Base-by-base conservation (phyloP, 2,329 filamentous ascomycete genomes). In the Ophiocordyceps camponoti-floridani region DNA sequence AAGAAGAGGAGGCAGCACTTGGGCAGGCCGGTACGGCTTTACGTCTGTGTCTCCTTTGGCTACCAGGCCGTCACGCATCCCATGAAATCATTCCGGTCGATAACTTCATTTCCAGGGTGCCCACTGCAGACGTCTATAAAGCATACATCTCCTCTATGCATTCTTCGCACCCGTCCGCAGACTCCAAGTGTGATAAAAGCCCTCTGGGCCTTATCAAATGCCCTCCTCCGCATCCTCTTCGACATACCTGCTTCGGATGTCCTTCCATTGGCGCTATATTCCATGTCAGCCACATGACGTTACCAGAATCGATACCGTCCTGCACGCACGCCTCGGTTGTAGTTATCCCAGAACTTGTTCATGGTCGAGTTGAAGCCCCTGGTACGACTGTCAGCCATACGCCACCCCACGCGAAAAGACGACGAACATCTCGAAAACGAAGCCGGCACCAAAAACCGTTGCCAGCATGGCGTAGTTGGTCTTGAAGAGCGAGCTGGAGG, bases 181-280 rank as follows among this genome's bases (percentile, higher is more conserved):
- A 19, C 42, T 23, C 23, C 23, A 23, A 23, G 23, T 23, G 3
- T 23, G 3, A 44, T 40, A 42, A 46, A 44, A 47, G 45, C 52
- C 49, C 53, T 52, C 49, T 47, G 54, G 58, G 54, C 67, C 63
- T 58, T 81, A 79, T 38, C 35, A 38, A 10, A 38, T 18, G 51
- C 80, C 75, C 52, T 79, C 79, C 52, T 84, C 79, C 51, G 83
- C 79, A 46, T 70, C 75, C 48, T 72, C 72, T 67, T 84, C 68
- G 58, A 94, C 65, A 66, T 94, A 98, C 67, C 75, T 81, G 65
- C 80, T 70, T 70, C 93, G 89, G 72, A 98, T 95, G 65, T 98
- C 91, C 77, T 95, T 95, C 91, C 91, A 96, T 93, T 95, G 89
- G 60, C 89, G 86, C 89, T 96, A 52, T 28, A 43, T 44, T 38